Evolutionary conservation across 768 basidiomycete genomes (phyloP).

Genomic region (Floccularia luteovirens): DNA sequence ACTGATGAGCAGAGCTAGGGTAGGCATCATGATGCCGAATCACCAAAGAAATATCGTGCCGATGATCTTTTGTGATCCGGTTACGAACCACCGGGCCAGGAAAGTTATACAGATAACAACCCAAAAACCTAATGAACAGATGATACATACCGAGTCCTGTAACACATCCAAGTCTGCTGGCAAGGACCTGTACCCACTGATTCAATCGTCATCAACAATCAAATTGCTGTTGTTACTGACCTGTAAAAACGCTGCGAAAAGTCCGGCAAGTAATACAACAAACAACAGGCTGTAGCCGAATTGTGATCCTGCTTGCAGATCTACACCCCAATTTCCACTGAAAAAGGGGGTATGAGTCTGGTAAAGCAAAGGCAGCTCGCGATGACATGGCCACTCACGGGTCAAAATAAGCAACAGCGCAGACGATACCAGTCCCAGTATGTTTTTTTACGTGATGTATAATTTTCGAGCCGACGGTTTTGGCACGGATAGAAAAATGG

Average conservation of each 20-base stretch:
- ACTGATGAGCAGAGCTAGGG: neutral
- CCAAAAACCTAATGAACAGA: neutral
- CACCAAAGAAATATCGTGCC: too few relatives aligned
- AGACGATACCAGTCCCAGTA: constrained; percentile 79
- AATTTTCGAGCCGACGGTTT: constrained; percentile 20
- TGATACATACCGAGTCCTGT: constrained; percentile 63
- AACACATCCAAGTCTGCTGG: constrained; percentile 75
- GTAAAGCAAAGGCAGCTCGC: constrained; percentile 1
- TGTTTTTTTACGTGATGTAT: constrained; percentile 54
- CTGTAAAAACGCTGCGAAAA: constrained; percentile 82
- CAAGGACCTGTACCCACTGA: constrained; percentile 46
- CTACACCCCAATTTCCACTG: constrained; percentile 87
- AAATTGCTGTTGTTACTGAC: constrained; percentile 25
- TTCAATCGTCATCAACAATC: constrained; percentile 1
- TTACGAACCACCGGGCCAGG: too few relatives aligned
- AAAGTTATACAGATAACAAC: constrained; percentile 1
- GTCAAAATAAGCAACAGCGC: constrained; percentile 85
- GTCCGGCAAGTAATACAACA: constrained; percentile 73
- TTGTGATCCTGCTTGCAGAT: constrained; percentile 78
- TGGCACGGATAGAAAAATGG: constrained; percentile 16
- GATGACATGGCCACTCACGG: constrained; percentile 41
- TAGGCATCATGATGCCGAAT: neutral
- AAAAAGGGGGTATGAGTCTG: too few relatives aligned
- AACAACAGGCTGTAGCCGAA: constrained; percentile 87
- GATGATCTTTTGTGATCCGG: too few relatives aligned